Evolutionary conservation across 2,329 filamentous ascomycete species (phyloP).

Genomic region (Diplocarpon rosae): DNA sequence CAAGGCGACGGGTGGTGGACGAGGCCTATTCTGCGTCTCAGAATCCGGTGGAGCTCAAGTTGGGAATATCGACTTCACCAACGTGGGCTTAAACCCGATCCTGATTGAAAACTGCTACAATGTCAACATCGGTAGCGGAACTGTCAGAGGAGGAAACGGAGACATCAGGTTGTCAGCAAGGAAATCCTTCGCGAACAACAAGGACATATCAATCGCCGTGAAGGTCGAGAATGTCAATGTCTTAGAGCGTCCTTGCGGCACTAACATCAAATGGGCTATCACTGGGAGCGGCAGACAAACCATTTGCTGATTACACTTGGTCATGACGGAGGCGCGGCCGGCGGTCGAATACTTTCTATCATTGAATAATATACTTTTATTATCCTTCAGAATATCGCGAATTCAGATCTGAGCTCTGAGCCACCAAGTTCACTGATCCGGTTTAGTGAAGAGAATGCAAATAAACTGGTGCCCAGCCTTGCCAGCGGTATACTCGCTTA

Average conservation of each 20-base stretch:
- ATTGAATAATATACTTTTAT: too few relatives aligned
- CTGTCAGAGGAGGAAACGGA: not conserved
- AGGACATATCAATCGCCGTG: not conserved
- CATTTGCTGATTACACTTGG: too few relatives aligned
- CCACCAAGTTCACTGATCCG: too few relatives aligned
- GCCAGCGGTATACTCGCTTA: too few relatives aligned
- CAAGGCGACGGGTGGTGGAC: not conserved
- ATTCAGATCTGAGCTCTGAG: too few relatives aligned
- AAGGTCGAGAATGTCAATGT: constrained; percentile 1
- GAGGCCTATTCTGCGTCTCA: constrained; percentile 4
- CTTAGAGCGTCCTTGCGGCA: not conserved
- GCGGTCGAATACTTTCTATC: too few relatives aligned
- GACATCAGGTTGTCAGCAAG: not conserved
- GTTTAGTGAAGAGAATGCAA: too few relatives aligned
- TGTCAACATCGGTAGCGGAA: not conserved
- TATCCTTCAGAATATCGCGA: too few relatives aligned
- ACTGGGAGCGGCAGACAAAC: not conserved
- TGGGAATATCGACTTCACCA: not conserved
- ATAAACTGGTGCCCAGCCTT: too few relatives aligned
- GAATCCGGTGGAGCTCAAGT: constrained; percentile 3
- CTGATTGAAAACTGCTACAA: constrained; percentile 5
- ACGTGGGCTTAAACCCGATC: constrained; percentile 2
- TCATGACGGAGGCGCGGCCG: too few relatives aligned
- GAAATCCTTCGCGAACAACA: not conserved
- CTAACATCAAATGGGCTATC: constrained; percentile 2